phyloP scores from a whole-genome alignment of 148 eudicot genomes.

The Simmondsia chinensis region DNA sequence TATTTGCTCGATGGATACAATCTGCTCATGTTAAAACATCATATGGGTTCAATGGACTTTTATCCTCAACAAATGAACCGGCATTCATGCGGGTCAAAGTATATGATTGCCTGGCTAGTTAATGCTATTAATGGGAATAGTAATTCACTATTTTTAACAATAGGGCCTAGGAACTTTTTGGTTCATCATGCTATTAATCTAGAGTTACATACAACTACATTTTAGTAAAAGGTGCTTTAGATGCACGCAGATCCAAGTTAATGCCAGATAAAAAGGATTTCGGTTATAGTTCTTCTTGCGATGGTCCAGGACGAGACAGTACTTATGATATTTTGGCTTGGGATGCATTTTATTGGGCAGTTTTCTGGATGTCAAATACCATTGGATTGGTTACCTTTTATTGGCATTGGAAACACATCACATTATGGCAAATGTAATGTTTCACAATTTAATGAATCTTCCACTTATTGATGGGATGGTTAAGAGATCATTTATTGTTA shows the following conservation, averaged over 20 bases:
- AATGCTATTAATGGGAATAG: conserved; percentile 9
- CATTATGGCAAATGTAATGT: too few species aligned
- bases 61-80: conserved; percentile 4
- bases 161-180: conserved; percentile 6
- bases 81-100: conserved; percentile 8
- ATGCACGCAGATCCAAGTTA: conserved; percentile 4
- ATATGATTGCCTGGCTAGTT: conserved; percentile 9
- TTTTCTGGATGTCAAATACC: too few species aligned
- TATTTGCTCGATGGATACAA: conserved; percentile 2
- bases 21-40: neutral
- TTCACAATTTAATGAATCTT: too few species aligned
- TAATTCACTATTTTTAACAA: conserved; percentile 8
- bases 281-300: too few species aligned
- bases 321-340: too few species aligned
- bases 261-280: too few species aligned
- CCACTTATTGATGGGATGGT: too few species aligned
- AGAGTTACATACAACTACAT: conserved; percentile 4
- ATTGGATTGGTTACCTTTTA: too few species aligned
- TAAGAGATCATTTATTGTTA: too few species aligned
- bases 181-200: conserved; percentile 3
- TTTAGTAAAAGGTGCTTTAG: conserved; percentile 5
- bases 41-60: conserved; percentile 1
- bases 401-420: too few species aligned
- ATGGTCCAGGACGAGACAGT: too few species aligned
- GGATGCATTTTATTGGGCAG: too few species aligned